Conservation (phyloP, 129 eudicot species). For the Tanacetum coccineum region DNA sequence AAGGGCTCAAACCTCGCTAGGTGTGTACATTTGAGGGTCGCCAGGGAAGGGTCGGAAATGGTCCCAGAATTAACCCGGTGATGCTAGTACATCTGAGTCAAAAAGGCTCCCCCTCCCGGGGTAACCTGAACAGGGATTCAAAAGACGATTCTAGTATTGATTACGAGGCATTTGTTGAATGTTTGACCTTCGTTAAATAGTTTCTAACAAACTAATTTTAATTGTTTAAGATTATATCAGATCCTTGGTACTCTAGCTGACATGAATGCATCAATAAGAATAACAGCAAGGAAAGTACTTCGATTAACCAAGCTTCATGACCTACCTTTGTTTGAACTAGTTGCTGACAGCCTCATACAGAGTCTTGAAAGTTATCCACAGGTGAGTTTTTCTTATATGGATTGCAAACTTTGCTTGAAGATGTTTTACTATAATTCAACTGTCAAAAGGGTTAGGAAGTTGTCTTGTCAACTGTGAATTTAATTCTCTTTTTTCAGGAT, state of each 20-base stretch:
- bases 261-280: slow-evolving; percentile 49
- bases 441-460: not conserved
- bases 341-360: slow-evolving; percentile 41
- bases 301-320: slow-evolving; percentile 41
- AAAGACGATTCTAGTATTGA: no score
- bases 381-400: slow-evolving; percentile 34
- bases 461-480: slow-evolving; percentile 3
- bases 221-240: slow-evolving; percentile 45
- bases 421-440: not conserved
- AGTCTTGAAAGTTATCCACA: slow-evolving; percentile 65
- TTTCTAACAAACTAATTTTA: not conserved
- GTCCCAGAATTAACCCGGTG: no score
- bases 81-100: no score
- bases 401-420: not conserved
- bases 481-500: slow-evolving; percentile 50
- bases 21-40: no score
- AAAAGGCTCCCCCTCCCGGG: no score
- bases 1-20: no score
- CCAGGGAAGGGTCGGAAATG: no score
- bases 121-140: no score
- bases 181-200: no score
- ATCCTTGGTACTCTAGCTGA: slow-evolving; percentile 62
- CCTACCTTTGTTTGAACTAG: slow-evolving; percentile 44
- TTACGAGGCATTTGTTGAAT: no score
- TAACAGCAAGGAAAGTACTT: slow-evolving; percentile 61